Evolutionary conservation across 331 rosid genomes (phyloP).

Genomic region (Rosa hybrid): DNA sequence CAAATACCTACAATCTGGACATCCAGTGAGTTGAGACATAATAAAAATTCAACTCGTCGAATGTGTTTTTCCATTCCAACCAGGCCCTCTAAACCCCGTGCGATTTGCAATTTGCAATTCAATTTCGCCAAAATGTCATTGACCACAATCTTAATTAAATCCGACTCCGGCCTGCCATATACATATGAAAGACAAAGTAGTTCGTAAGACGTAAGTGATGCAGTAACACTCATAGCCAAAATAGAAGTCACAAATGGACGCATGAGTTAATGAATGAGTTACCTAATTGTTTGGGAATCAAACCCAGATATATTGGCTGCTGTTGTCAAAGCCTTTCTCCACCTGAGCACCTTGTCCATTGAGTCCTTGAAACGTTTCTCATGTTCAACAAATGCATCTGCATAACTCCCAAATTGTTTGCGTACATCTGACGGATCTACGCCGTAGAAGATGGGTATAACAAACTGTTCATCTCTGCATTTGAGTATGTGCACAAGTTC

Average conservation of each 20-base stretch:
- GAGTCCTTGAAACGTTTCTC: not conserved
- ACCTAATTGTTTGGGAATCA: not conserved
- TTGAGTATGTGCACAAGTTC: not conserved
- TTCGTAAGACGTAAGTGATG: not conserved
- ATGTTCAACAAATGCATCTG: not conserved
- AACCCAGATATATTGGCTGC: not conserved
- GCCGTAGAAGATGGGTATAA: not conserved
- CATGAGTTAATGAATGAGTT: not conserved
- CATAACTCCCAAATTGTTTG: not conserved
- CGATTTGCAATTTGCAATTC: not conserved
- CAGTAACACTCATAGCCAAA: not conserved
- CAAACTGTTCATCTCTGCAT: not conserved
- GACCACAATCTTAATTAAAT: not conserved
- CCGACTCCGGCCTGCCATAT: not conserved
- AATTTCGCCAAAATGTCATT: not conserved
- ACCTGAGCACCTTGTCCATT: not conserved
- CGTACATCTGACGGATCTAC: too few relatives aligned
- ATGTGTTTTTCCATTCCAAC: not conserved
- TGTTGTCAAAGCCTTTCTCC: not conserved
- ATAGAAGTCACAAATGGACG: not conserved
- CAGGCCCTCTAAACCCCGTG: not conserved
- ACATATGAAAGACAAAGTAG: not conserved
- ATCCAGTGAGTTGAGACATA: not conserved
- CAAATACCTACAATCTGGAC: not conserved
- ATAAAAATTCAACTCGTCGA: not conserved